Percentiles rank a stretch among this genome's conserved stretches.
Evolutionary conservation across 2,329 filamentous ascomycete species (phyloP).

Genomic region (Nannizzia gypsea): DNA sequence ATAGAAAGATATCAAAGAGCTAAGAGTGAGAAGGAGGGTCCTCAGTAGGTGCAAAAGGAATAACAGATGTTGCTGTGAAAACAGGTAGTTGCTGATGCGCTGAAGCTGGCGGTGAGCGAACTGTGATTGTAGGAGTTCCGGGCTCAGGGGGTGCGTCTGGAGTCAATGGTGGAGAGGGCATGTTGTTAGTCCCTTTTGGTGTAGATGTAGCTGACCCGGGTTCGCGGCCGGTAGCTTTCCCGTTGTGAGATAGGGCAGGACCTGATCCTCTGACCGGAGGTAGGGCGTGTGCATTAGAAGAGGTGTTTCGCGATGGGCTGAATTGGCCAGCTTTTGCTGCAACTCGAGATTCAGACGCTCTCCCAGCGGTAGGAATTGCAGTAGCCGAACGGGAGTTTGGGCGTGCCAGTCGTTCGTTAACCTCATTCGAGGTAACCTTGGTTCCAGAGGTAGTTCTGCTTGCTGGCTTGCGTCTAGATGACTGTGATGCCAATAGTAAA

Average conservation of each 20-base stretch:
- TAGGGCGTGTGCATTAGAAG: not conserved
- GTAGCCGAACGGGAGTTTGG: not conserved
- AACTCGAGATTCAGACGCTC: not conserved
- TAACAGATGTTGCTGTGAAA: conserved; percentile 37
- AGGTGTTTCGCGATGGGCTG: not conserved
- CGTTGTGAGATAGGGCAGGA: not conserved
- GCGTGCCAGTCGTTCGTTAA: not conserved
- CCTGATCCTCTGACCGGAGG: conserved; percentile 2
- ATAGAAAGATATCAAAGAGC: too few relatives aligned
- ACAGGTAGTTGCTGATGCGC: conserved; percentile 37
- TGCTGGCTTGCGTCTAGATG: not conserved
- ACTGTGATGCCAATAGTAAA: not conserved
- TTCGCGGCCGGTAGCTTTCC: not conserved
- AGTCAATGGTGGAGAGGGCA: conserved; percentile 11
- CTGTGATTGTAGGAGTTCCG: conserved; percentile 15
- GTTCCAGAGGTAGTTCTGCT: not conserved
- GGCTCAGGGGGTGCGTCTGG: conserved; percentile 4
- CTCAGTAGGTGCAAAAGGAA: conserved; percentile 29
- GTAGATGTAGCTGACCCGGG: not conserved
- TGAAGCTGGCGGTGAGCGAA: conserved; percentile 23
- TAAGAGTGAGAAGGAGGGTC: not conserved
- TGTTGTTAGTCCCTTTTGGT: not conserved
- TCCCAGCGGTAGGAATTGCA: not conserved
- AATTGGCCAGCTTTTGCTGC: not conserved
- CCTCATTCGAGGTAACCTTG: not conserved